These are phyloP conservation scores for Colletotrichum simmondsii DNA, from an alignment of 2,329 filamentous ascomycete genomes.

Conservation along the genomic window DNA sequence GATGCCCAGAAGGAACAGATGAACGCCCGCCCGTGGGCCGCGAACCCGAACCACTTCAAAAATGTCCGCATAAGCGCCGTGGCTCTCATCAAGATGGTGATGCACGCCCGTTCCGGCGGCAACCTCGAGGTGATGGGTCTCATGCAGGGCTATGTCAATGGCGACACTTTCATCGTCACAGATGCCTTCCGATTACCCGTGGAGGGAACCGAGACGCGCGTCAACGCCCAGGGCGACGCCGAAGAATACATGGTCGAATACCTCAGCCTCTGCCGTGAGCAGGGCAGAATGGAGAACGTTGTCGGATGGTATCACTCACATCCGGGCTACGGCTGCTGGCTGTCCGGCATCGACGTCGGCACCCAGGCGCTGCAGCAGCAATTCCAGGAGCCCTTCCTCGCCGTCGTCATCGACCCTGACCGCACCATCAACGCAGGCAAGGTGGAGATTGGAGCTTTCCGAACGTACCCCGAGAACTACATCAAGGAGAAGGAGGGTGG, in stretches of 20 bases:
- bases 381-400: slow-evolving; percentile 90
- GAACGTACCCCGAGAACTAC: slow-evolving; percentile 85
- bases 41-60: slow-evolving; percentile 89
- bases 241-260: slow-evolving; percentile 98
- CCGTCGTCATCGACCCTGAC: slow-evolving; percentile 94
- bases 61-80: slow-evolving; percentile 92
- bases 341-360: slow-evolving; percentile 93
- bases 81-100: slow-evolving; percentile 97
- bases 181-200: slow-evolving; percentile 95
- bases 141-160: slow-evolving; percentile 94
- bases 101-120: slow-evolving; percentile 96
- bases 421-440: slow-evolving; percentile 94
- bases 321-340: slow-evolving; percentile 97
- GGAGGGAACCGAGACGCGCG: slow-evolving; percentile 97
- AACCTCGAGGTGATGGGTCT: slow-evolving; percentile 95
- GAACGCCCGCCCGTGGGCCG: slow-evolving; percentile 77
- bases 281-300: slow-evolving; percentile 85
- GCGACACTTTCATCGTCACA: slow-evolving; percentile 88
- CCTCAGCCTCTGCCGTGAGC: slow-evolving; percentile 79
- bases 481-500: slow-evolving; percentile 54
- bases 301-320: slow-evolving; percentile 99
- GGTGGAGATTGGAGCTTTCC: slow-evolving; percentile 96
- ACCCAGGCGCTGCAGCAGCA: slow-evolving; percentile 89
- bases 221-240: slow-evolving; percentile 94
- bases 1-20: slow-evolving; percentile 74